Conservation (phyloP, 176 grass and related monocot genomes). For the Thalia dealbata region DNA sequence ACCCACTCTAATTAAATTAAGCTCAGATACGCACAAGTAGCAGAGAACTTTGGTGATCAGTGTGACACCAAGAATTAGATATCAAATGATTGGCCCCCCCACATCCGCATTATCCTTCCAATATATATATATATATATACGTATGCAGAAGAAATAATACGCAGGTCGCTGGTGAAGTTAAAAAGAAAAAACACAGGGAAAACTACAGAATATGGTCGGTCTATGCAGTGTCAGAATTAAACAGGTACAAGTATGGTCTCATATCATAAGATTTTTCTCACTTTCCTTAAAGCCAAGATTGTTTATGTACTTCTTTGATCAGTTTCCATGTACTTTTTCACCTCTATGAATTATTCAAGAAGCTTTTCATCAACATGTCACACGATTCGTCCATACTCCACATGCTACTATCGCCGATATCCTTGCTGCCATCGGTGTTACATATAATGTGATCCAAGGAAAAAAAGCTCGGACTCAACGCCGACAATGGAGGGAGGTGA, state of each 20-base stretch:
- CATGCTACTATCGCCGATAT: background rate
- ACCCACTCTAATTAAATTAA: too few species aligned
- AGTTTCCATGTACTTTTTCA: too few species aligned
- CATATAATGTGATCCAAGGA: background rate
- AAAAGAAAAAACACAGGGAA: background rate
- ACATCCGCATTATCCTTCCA: too few species aligned
- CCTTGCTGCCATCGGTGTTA: background rate
- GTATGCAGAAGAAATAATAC: background rate
- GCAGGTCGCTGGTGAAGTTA: background rate
- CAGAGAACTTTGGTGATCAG: too few species aligned
- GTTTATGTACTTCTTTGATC: background rate
- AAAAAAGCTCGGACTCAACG: background rate
- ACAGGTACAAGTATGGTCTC: too few species aligned
- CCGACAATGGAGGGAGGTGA: background rate
- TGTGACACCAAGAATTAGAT: too few species aligned
- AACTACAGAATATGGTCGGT: too few species aligned
- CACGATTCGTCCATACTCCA: slow-evolving; percentile 9
- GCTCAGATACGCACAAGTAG: too few species aligned
- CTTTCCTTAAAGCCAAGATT: background rate
- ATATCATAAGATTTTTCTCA: background rate
- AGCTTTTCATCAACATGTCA: slow-evolving; percentile 2
- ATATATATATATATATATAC: too few species aligned
- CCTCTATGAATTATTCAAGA: background rate
- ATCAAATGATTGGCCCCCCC: too few species aligned
- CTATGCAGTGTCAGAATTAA: too few species aligned